Evolutionary conservation across 1,284 basidiomycete genomes (phyloP).

Genomic region (Trichosporon coremiiforme): DNA sequence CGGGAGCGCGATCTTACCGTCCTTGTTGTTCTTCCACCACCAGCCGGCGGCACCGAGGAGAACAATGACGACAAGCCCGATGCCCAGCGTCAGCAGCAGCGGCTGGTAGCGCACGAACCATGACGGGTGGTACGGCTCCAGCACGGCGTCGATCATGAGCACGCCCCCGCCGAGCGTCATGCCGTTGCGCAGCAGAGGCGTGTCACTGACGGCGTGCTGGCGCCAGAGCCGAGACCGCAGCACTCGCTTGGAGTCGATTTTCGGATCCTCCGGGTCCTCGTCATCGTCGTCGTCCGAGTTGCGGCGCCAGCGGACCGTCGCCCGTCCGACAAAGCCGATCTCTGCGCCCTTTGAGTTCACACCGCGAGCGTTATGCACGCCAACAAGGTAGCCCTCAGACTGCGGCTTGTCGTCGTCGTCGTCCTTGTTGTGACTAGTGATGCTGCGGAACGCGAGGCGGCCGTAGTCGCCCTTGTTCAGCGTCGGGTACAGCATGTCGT

Average conservation of each 20-base stretch:
- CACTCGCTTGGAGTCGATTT: neutral
- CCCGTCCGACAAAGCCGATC: conserved; percentile 77
- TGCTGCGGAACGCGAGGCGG: conserved; percentile 71
- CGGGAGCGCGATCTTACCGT: conserved; percentile 58
- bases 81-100: neutral
- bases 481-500: conserved; percentile 72
- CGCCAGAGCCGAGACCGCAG: neutral
- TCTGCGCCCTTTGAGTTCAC: conserved; percentile 68
- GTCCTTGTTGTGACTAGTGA: conserved; percentile 42
- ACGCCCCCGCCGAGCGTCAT: conserved; percentile 71
- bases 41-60: conserved; percentile 65
- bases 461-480: conserved; percentile 71
- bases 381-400: conserved; percentile 67
- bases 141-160: conserved; percentile 78
- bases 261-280: neutral
- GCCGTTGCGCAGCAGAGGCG: conserved; percentile 36
- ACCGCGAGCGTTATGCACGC: conserved; percentile 84
- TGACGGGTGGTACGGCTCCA: conserved; percentile 81
- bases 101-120: conserved; percentile 65
- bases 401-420: conserved; percentile 32
- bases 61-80: conserved; percentile 54
- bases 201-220: neutral
- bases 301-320: conserved; percentile 61
- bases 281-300: conserved; percentile 38
- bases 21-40: conserved; percentile 61